Evolutionary conservation across 1,284 basidiomycete genomes (phyloP), one percentile per base, ranked within the genome.

Genomic region (Sutorius eximius): DNA sequence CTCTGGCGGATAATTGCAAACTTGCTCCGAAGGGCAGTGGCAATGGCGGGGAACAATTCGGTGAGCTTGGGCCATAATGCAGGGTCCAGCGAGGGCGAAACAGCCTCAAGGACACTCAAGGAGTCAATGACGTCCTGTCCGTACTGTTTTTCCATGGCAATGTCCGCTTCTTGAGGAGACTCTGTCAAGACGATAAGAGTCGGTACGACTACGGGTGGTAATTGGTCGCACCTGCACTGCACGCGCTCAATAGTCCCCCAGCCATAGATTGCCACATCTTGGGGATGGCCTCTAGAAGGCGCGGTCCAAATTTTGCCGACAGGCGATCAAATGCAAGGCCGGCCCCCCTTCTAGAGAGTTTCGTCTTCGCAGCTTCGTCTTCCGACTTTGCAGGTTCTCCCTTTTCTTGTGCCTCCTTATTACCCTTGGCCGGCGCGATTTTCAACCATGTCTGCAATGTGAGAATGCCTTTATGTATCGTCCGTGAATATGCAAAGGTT

Each of bases 61-160:
- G 77, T 71, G 36, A 98, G 79, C 57, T 82, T 86, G 3, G 80
- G 75, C 75, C 89, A 86, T 2, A 98, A 79, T 2, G 80, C 76
- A 41, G 82, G 71, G 60, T 94, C 85, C 45, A 99, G 80, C 20
- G 88, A 83, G 0, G 91, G 88, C 5, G 88, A 82, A 43, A 94
- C 81, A 18, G 91, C 88, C 60, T 93, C 90, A 12, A 99, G 77
- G 34, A 97, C 89, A 49, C 95, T 95, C 50, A 98, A 79, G 3
- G 90, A 89, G 73, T 99, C 97, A 56, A 99, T 87, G 29, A 98
- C 82, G 64, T 94, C 90, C 72, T 99, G 97, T 0, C 95, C 96
- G 57, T 77, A 81, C 54, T 85, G 82, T 65, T 84, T 83, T 59
- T 85, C 85, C 59, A 91, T 88, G 45, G 80, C 71, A 34, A 69